Evolutionary conservation across 2,329 filamentous ascomycete genomes (phyloP), one percentile per base, ranked within the genome.

Genomic region (Fragosphaeria purpurea): DNA sequence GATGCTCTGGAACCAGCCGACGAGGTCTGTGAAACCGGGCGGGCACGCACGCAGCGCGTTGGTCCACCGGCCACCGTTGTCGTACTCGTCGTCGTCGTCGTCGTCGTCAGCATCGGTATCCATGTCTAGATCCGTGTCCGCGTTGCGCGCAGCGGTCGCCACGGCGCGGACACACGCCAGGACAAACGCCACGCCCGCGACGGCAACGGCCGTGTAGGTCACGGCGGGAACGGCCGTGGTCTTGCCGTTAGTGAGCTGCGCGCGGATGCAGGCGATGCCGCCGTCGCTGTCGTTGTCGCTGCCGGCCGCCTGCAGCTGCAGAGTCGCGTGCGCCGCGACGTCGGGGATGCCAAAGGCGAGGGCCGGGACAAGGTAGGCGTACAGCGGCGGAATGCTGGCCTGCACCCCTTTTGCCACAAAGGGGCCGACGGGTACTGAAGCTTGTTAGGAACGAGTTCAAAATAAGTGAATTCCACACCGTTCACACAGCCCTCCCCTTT

Each of bases 341-440:
- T 98, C 90, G 46, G 93, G 93, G 35, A 98, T 75, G 54, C 80
- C 78, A 70, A 96, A 98, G 10, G 91, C 91, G 57, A 98, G 95
- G 3, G 80, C 71, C 1, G 93, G 93, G 41, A 98, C 91, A 67
- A 85, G 70, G 49, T 75, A 75, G 50, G 87, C 82, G 62, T 83
- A 91, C 54, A 82, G 62, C 0, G 77, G 67, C 12, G 89, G 86
- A 40, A 98, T 86, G 22, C 22, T 22, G 34, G 73, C 67, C 64
- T 93, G 85, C 4, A 69, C 70, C 44, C 89, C 91, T 42, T 71
- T 69, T 7, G 91, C 89, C 11, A 79, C 68, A 61, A 97, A 98
- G 6, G 67, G 69, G 31, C 87, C 86, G 4, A 74, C 71, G 10
- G 90, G 89, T 7, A 96, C 84, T 84, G 52, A 43, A 35, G 30